These are phyloP conservation scores for Picea glauca DNA, from an alignment of 75 land plant species.

Conservation along the genomic window DNA sequence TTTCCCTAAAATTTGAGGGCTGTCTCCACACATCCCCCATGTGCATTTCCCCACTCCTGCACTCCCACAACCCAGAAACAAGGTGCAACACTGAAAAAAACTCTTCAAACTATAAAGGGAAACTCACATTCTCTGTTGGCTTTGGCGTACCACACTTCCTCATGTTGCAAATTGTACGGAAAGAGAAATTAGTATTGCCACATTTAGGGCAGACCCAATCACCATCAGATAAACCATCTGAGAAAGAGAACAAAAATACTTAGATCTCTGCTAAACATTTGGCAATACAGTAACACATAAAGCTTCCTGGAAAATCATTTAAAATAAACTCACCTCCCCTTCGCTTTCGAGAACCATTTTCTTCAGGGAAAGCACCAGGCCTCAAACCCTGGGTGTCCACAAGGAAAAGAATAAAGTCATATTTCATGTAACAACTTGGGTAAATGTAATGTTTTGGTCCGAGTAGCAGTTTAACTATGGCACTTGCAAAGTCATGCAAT, in stretches of 20 bases:
- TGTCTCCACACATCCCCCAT: no score
- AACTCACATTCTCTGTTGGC: constrained; percentile 33
- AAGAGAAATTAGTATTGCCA: constrained; percentile 94
- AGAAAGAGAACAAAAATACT: constrained; percentile 3
- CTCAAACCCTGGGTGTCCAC: constrained; percentile 45
- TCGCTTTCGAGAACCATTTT: constrained; percentile 65
- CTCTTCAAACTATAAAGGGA: not conserved
- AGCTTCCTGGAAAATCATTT: not conserved
- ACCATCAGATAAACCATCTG: constrained; percentile 79
- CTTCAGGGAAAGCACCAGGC: constrained; percentile 53
- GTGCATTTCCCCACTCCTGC: no score
- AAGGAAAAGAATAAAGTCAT: not conserved
- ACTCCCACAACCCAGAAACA: no score
- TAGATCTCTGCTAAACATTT: not conserved
- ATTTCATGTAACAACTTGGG: no score
- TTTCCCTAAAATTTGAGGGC: no score
- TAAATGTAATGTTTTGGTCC: not conserved
- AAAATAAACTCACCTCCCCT: constrained; percentile 33
- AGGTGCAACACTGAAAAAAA: no score
- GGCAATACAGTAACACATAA: not conserved
- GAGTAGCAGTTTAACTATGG: not conserved
- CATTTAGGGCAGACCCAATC: constrained; percentile 98
- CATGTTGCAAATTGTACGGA: constrained; percentile 96
- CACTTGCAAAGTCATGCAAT: not conserved
- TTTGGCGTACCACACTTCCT: constrained; percentile 92